Conservation (phyloP, 2,329 filamentous ascomycete species). For the Apiospora rasikravindrae region DNA sequence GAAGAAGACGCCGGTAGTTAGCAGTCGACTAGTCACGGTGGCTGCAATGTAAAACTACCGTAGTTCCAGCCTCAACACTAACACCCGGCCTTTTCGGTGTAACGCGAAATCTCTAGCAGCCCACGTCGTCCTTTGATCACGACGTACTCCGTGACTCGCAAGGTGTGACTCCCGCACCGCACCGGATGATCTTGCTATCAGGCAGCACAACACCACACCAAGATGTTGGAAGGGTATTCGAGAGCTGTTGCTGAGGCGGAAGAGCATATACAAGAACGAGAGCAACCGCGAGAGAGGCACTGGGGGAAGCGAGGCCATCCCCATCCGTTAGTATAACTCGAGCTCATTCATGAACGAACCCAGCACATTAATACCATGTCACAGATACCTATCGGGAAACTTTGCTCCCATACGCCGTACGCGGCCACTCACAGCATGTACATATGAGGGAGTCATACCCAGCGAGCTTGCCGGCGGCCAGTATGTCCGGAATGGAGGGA, state of each 20-base stretch:
- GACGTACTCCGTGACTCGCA: not conserved
- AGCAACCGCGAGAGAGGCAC: not conserved
- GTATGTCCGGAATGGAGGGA: constrained; percentile 75
- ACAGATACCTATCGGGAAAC: constrained; percentile 68
- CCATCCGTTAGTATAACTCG: constrained; percentile 36
- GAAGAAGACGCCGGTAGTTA: not conserved
- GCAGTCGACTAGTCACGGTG: not conserved
- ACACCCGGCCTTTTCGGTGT: not conserved
- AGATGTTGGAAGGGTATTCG: constrained; percentile 23
- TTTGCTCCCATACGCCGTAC: constrained; percentile 69
- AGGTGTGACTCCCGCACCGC: not conserved
- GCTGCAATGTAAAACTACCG: not conserved
- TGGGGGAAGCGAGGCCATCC: constrained; percentile 16
- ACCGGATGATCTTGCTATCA: constrained; percentile 11
- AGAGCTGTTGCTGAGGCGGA: constrained; percentile 16
- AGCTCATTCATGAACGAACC: not conserved
- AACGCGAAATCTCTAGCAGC: not conserved
- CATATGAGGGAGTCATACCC: constrained; percentile 64
- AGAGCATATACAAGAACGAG: not conserved
- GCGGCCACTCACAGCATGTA: constrained; percentile 60
- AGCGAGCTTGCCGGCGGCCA: constrained; percentile 70
- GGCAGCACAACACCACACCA: not conserved
- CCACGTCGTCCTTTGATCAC: not conserved
- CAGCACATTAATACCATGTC: constrained; percentile 18
- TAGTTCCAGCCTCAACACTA: constrained; percentile 12